A percentile compares a stretch with the other conserved stretches of the same genome.
Evolutionary conservation across 805 yeast species (phyloP).

Genomic region (Cyberlindnera maritima): DNA sequence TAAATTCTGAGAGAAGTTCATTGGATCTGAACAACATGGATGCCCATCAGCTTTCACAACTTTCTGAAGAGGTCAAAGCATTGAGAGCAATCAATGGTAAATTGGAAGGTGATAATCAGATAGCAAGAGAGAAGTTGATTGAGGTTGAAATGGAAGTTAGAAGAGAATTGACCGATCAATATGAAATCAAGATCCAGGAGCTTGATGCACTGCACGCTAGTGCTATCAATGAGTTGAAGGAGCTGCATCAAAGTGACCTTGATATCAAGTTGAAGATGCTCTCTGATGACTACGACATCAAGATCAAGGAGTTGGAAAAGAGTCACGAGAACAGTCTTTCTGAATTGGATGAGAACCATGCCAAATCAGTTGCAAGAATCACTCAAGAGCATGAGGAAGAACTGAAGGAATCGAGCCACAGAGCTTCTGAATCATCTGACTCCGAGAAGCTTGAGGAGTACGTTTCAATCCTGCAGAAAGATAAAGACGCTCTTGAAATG

Average conservation of each 20-base stretch:
- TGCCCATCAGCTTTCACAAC: conserved; percentile 6
- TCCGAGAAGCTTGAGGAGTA: neutral
- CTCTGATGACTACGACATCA: conserved; percentile 33
- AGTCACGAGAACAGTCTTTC: neutral
- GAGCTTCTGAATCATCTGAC: neutral
- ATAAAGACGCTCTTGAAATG: neutral
- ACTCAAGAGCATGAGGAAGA: neutral
- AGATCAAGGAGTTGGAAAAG: conserved; percentile 26
- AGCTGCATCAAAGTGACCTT: conserved; percentile 23
- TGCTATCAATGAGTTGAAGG: conserved; percentile 33
- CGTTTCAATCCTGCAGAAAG: conserved; percentile 1
- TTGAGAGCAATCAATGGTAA: conserved; percentile 18
- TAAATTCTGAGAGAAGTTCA: conserved; percentile 20
- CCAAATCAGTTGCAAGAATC: neutral
- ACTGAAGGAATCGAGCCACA: neutral
- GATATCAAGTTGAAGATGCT: conserved; percentile 32
- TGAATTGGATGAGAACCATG: conserved; percentile 1
- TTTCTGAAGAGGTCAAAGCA: conserved; percentile 20
- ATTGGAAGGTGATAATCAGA: conserved; percentile 26
- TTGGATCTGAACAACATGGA: conserved; percentile 13
- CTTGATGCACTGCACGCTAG: conserved; percentile 33
- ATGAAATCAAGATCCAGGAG: conserved; percentile 36
- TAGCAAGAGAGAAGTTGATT: conserved; percentile 17
- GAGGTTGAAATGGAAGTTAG: conserved; percentile 30
- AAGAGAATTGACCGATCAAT: conserved; percentile 30